Conservation (phyloP, 306 rosid species). For the Fragaria nilgerrensis region DNA sequence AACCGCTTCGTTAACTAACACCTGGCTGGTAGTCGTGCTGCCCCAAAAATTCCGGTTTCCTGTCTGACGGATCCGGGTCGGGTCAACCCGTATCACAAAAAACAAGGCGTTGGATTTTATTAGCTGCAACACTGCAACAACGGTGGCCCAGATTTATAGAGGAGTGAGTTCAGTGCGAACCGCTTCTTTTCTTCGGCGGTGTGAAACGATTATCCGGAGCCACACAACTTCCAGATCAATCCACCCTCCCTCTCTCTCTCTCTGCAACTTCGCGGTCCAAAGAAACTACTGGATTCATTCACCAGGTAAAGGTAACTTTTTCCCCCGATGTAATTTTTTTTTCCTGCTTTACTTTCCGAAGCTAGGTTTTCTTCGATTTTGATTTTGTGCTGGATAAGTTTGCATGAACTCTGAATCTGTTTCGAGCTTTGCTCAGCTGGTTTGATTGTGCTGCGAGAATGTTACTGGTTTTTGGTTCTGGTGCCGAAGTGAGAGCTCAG, state of each 20-base stretch:
- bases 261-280: slow-evolving; percentile 24
- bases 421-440: neutral
- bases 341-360: neutral
- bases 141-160: slow-evolving; percentile 74
- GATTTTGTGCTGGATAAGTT: neutral
- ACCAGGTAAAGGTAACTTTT: slow-evolving; percentile 39
- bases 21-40: neutral
- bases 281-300: slow-evolving; percentile 26
- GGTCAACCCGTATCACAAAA: neutral
- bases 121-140: neutral
- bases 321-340: neutral
- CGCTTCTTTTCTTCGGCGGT: slow-evolving; percentile 44
- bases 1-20: no score
- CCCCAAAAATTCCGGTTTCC: neutral
- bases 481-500: slow-evolving; percentile 8
- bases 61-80: neutral
- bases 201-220: slow-evolving; percentile 33
- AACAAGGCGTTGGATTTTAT: neutral
- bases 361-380: slow-evolving; percentile 1
- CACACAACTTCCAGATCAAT: slow-evolving; percentile 34
- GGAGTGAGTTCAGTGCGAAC: slow-evolving; percentile 37
- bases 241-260: slow-evolving; percentile 20
- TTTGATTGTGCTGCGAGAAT: neutral
- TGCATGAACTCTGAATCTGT: neutral
- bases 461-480: neutral